Percentiles rank a stretch among this genome's conserved stretches.
Conservation (phyloP, 2,329 filamentous ascomycete species). For the Sporothrix variecibatus region DNA sequence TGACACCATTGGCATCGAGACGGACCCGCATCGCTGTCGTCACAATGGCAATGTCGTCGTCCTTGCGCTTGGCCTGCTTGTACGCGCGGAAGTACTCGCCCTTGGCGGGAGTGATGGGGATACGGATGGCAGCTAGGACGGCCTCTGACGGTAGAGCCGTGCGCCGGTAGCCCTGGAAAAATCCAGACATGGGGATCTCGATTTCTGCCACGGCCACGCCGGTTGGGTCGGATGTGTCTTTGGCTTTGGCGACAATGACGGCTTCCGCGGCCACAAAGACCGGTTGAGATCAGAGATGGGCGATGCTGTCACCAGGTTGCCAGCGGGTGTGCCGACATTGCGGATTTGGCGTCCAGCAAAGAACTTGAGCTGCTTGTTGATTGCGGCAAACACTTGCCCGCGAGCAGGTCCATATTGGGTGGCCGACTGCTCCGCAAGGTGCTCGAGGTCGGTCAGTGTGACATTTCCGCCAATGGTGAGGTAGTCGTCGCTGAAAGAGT, state of each 20-base stretch:
- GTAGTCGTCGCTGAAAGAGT: conserved; percentile 73
- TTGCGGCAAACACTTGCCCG: conserved; percentile 83
- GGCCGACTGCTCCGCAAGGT: conserved; percentile 77
- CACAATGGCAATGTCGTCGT: conserved; percentile 98
- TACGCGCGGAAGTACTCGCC: conserved; percentile 87
- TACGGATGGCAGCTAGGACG: conserved; percentile 82
- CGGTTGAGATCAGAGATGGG: conserved; percentile 97
- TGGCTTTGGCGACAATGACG: conserved; percentile 76
- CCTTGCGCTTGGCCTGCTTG: conserved; percentile 95
- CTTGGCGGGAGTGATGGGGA: conserved; percentile 72
- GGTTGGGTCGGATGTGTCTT: conserved; percentile 47
- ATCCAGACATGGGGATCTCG: conserved; percentile 87
- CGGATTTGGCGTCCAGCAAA: conserved; percentile 95
- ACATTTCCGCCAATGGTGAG: conserved; percentile 95
- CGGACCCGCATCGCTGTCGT: conserved; percentile 80
- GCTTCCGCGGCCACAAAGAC: conserved; percentile 88
- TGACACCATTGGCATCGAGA: conserved; percentile 65
- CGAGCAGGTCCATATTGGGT: conserved; percentile 71
- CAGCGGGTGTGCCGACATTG: conserved; percentile 95
- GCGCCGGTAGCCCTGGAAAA: conserved; percentile 88
- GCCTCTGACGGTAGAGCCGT: conserved; percentile 81
- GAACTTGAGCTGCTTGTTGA: conserved; percentile 90
- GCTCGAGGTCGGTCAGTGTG: conserved; percentile 85
- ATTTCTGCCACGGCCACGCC: conserved; percentile 50
- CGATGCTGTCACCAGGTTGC: conserved; percentile 90